phyloP scores from a whole-genome alignment of 164 flowering plant species.

The Chimonanthus praecox region DNA sequence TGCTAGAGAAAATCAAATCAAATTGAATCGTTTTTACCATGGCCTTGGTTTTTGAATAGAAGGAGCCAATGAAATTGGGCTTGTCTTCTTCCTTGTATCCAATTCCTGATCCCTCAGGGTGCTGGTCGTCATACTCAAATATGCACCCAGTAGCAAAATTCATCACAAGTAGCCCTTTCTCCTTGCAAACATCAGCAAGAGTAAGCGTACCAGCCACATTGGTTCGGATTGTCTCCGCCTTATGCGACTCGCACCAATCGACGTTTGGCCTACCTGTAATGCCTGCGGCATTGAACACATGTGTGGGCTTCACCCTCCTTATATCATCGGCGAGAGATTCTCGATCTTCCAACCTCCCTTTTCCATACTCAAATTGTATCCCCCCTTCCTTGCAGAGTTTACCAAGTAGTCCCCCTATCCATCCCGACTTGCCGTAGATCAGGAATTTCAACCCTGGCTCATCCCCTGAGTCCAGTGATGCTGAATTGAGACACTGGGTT shows the following conservation, averaged over 20 bases:
- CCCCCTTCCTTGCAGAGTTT: conserved; percentile 18
- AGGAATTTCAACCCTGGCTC: conserved; percentile 13
- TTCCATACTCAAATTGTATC: conserved; percentile 20
- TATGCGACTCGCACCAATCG: conserved; percentile 28
- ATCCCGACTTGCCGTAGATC: conserved; percentile 23
- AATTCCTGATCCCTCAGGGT: conserved; percentile 20
- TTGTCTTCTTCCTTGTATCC: conserved; percentile 28
- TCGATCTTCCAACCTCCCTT: conserved; percentile 19
- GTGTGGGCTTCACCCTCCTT: conserved; percentile 19
- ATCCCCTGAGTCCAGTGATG: background rate
- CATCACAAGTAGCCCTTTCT: conserved; percentile 17
- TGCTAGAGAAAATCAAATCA: background rate
- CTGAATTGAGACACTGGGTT: background rate
- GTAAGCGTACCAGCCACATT: conserved; percentile 23
- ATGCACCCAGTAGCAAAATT: conserved; percentile 29
- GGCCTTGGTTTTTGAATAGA: conserved; percentile 29
- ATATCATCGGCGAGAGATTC: conserved; percentile 15
- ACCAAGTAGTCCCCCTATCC: conserved; percentile 28
- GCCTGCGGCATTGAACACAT: conserved; percentile 27
- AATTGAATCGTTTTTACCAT: conserved; percentile 15
- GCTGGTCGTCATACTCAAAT: conserved; percentile 20
- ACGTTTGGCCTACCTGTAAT: conserved; percentile 23
- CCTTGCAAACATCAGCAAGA: conserved; percentile 22
- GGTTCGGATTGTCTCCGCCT: conserved; percentile 21
- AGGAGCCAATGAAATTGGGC: conserved; percentile 26